A percentile compares a stretch with the other conserved stretches of the same genome.
Evolutionary conservation across 2,329 filamentous ascomycete genomes (phyloP).

Genomic region (Diaporthe sp.): DNA sequence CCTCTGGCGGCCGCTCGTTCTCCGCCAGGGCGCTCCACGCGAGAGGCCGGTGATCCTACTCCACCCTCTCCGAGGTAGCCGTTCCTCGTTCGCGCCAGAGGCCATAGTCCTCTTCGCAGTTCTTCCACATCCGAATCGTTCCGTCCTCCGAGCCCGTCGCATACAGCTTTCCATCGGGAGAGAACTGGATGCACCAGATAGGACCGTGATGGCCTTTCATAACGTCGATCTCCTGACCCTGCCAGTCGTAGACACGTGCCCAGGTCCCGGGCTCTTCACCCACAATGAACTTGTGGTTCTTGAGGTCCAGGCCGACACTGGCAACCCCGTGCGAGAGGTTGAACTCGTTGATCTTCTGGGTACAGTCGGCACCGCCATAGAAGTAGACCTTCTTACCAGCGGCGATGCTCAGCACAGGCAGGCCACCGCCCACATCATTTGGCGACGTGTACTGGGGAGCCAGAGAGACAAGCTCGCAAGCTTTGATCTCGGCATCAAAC

Average conservation of each 20-base stretch:
- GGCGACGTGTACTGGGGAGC: constrained; percentile 69
- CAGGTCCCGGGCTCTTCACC: constrained; percentile 94
- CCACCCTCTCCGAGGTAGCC: constrained; percentile 40
- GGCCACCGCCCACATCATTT: constrained; percentile 74
- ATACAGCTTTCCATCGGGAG: constrained; percentile 95
- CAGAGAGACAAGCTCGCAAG: constrained; percentile 87
- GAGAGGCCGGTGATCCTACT: constrained; percentile 38
- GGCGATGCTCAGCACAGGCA: constrained; percentile 85
- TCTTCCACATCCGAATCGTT: constrained; percentile 93
- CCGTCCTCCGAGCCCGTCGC: constrained; percentile 97
- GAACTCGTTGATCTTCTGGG: constrained; percentile 80
- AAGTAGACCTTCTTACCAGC: constrained; percentile 97
- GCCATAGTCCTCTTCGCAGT: constrained; percentile 74
- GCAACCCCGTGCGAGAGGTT: constrained; percentile 87
- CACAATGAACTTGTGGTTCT: constrained; percentile 85
- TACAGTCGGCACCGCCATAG: constrained; percentile 82
- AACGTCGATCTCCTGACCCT: constrained; percentile 88
- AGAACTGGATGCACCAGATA: constrained; percentile 96
- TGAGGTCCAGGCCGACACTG: constrained; percentile 88
- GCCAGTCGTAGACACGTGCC: constrained; percentile 94
- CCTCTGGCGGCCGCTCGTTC: constrained; percentile 33
- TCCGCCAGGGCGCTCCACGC: constrained; percentile 35
- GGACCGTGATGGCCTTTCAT: constrained; percentile 98
- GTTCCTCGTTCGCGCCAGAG: constrained; percentile 68
- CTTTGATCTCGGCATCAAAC: constrained; percentile 88